phyloP scores from a whole-genome alignment of 169 alveolate species.

The Cryptosporidium sp. region DNA sequence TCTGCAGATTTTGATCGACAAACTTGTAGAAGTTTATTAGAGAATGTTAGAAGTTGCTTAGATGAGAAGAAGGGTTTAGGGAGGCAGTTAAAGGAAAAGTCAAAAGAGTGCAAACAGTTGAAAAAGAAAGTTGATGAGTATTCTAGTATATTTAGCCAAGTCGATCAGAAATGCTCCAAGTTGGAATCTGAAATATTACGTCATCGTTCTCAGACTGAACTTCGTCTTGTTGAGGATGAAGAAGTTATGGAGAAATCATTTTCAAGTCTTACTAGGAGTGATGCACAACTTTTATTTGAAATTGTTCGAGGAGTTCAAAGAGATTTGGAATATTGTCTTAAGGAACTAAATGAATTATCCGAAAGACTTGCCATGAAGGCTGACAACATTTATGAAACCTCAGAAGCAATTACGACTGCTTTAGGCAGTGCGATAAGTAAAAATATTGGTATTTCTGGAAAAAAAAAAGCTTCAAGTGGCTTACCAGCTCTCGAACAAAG shows the following conservation, averaged over 20 bases:
- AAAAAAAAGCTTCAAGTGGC: neutral
- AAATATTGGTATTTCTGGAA: neutral
- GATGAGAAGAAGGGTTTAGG: neutral
- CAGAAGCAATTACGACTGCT: neutral
- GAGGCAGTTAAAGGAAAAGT: neutral
- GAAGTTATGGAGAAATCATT: neutral
- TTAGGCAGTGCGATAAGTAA: neutral
- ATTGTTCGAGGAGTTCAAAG: neutral
- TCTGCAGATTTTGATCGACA: neutral
- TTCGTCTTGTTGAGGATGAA: neutral
- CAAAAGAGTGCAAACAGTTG: neutral
- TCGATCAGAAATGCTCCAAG: neutral
- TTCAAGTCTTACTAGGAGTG: neutral
- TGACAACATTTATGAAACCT: neutral
- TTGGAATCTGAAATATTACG: neutral
- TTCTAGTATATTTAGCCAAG: neutral
- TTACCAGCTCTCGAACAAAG: neutral
- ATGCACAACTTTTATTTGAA: neutral
- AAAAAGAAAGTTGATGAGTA: neutral
- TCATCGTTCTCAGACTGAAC: neutral
- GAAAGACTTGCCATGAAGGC: neutral
- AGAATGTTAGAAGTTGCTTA: neutral
- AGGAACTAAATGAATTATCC: neutral
- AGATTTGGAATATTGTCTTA: neutral
- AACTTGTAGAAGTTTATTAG: neutral